A percentile compares a stretch with the other conserved stretches of the same genome.
Conservation (phyloP, 2,329 filamentous ascomycete species). For the Aspergillus sergii region DNA sequence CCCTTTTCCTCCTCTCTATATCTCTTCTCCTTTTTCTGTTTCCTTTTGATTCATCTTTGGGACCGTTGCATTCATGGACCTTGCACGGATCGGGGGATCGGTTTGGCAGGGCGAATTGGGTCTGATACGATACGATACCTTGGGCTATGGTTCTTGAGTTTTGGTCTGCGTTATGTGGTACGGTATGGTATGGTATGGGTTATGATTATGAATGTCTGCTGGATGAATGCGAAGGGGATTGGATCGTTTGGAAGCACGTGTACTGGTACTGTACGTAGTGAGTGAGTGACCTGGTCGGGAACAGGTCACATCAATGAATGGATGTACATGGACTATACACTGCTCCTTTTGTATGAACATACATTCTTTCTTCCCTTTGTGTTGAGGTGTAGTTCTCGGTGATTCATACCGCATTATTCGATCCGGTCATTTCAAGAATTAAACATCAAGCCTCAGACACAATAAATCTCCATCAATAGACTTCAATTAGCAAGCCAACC, state of each 20-base stretch:
- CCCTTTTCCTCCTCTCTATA: conserved; percentile 5
- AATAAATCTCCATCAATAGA: no score
- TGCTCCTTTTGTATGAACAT: no score
- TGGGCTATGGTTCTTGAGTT: not conserved
- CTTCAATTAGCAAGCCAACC: no score
- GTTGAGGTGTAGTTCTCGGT: no score
- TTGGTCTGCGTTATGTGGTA: not conserved
- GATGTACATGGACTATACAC: not conserved
- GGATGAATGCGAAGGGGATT: not conserved
- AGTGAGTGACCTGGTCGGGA: not conserved
- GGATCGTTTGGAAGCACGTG: no score
- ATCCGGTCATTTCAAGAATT: no score
- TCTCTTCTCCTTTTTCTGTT: not conserved
- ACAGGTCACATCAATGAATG: not conserved
- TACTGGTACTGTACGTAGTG: not conserved
- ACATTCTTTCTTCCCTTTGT: no score
- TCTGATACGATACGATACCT: not conserved
- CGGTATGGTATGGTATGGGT: not conserved
- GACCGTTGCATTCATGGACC: not conserved
- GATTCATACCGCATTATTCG: no score
- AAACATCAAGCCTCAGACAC: no score
- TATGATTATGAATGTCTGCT: not conserved
- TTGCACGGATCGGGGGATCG: not conserved
- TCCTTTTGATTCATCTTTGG: not conserved
- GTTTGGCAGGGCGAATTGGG: not conserved